Evolutionary conservation across 2,329 filamentous ascomycete species (phyloP).

Genomic region (Pseudogymnoascus sp.): DNA sequence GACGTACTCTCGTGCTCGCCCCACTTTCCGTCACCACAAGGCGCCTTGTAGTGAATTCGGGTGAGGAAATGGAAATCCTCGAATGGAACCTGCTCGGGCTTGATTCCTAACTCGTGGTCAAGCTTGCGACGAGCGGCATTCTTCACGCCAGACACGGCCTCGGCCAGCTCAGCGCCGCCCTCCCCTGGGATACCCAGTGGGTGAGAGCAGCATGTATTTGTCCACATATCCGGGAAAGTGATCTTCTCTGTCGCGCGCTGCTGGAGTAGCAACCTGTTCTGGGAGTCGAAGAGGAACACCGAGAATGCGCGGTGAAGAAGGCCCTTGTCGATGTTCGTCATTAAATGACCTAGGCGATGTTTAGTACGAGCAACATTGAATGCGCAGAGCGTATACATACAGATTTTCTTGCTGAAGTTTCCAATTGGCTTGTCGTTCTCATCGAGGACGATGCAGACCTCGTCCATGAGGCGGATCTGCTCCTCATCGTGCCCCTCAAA

Average conservation of each 20-base stretch:
- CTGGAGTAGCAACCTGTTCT: constrained; percentile 88
- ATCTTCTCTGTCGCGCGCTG: constrained; percentile 96
- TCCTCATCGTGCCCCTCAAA: constrained; percentile 92
- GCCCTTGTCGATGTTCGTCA: constrained; percentile 96
- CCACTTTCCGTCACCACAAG: constrained; percentile 87
- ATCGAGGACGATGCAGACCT: constrained; percentile 95
- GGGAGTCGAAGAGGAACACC: constrained; percentile 91
- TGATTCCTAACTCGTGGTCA: constrained; percentile 90
- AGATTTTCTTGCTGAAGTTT: constrained; percentile 95
- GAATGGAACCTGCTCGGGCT: constrained; percentile 77
- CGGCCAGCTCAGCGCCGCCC: constrained; percentile 73
- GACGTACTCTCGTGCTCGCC: constrained; percentile 92
- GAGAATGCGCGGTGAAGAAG: constrained; percentile 96
- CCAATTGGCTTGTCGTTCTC: constrained; percentile 89
- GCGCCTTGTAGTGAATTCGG: constrained; percentile 95
- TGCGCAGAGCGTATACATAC: constrained; percentile 44
- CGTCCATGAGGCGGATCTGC: constrained; percentile 97
- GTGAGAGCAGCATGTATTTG: constrained; percentile 98
- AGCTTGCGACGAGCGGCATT: constrained; percentile 88
- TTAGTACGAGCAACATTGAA: neutral
- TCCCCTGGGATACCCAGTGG: constrained; percentile 86
- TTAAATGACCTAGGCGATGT: constrained; percentile 69
- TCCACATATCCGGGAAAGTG: constrained; percentile 99
- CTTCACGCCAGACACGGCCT: constrained; percentile 79
- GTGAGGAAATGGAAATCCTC: constrained; percentile 92